Evolutionary conservation across 345 rosid species (phyloP).

Genomic region (Rhodamnia argentea): DNA sequence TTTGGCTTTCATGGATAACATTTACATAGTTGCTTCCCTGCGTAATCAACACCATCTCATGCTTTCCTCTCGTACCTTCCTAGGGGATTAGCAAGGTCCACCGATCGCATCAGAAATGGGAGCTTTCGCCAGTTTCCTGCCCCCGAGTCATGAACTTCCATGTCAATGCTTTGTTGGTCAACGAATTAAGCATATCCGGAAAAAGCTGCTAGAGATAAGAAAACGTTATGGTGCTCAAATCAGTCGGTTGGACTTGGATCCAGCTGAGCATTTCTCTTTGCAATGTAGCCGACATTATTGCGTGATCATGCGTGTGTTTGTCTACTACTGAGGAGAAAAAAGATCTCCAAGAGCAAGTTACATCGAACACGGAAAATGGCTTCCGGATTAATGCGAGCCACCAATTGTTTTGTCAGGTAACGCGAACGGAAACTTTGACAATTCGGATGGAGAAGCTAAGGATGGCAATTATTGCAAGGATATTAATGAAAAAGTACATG

Average conservation of each 20-base stretch:
- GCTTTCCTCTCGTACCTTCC: neutral
- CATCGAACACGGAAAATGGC: neutral
- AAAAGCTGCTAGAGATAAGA: neutral
- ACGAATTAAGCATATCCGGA: neutral
- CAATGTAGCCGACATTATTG: neutral
- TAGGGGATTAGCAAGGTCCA: neutral
- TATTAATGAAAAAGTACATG: neutral
- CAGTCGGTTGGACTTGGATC: neutral
- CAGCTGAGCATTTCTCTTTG: neutral
- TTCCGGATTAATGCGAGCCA: neutral
- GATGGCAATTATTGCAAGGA: neutral
- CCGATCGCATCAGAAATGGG: neutral
- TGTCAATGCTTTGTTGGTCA: neutral
- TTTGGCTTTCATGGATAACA: neutral
- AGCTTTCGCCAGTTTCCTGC: neutral
- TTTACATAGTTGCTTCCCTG: neutral
- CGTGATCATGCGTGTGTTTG: neutral
- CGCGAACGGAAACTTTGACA: neutral
- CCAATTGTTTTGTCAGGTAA: neutral
- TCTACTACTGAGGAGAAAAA: neutral
- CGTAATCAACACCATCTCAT: neutral
- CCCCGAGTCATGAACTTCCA: neutral
- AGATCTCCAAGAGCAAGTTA: neutral
- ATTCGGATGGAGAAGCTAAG: neutral
- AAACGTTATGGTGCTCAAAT: neutral